phyloP scores from a whole-genome alignment of 2,329 filamentous ascomycete species.

The Aspergillus brasiliensis region DNA sequence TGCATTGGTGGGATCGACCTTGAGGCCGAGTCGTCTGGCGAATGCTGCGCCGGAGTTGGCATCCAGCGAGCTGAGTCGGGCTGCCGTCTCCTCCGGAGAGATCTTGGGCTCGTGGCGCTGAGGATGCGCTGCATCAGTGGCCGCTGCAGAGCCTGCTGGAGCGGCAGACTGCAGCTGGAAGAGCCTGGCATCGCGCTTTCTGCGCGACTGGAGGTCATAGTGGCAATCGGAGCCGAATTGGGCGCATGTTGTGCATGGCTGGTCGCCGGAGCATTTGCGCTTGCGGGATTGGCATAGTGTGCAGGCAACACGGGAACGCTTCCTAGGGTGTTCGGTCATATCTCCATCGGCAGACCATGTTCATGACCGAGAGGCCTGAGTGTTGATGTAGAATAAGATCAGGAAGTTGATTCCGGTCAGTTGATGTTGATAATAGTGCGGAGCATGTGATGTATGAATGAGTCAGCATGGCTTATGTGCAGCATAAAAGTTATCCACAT shows the following conservation, averaged over 20 bases:
- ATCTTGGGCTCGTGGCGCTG: constrained; percentile 14
- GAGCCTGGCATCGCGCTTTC: constrained; percentile 32
- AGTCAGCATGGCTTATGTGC: not conserved
- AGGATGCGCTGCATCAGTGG: constrained; percentile 7
- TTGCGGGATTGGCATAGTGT: constrained; percentile 58
- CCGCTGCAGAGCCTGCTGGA: constrained; percentile 10
- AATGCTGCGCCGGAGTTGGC: constrained; percentile 62
- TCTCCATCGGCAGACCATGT: not conserved
- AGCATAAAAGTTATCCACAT: no score
- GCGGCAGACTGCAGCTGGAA: constrained; percentile 19
- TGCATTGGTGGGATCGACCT: constrained; percentile 56
- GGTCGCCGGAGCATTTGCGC: constrained; percentile 57
- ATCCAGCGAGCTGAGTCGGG: constrained; percentile 48
- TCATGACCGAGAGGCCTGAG: not conserved
- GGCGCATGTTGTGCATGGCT: constrained; percentile 57
- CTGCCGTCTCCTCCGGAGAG: constrained; percentile 22
- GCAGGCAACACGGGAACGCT: constrained; percentile 51
- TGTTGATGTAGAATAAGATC: not conserved
- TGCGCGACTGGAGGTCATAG: constrained; percentile 44
- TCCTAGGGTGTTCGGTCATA: constrained; percentile 35
- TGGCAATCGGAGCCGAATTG: constrained; percentile 58
- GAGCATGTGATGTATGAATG: not conserved
- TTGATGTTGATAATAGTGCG: not conserved
- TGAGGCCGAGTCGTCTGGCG: constrained; percentile 54
- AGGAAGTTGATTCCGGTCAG: not conserved